Base-by-base conservation (phyloP, 176 grass and related monocot species). In the Alloteropsis semialata region DNA sequence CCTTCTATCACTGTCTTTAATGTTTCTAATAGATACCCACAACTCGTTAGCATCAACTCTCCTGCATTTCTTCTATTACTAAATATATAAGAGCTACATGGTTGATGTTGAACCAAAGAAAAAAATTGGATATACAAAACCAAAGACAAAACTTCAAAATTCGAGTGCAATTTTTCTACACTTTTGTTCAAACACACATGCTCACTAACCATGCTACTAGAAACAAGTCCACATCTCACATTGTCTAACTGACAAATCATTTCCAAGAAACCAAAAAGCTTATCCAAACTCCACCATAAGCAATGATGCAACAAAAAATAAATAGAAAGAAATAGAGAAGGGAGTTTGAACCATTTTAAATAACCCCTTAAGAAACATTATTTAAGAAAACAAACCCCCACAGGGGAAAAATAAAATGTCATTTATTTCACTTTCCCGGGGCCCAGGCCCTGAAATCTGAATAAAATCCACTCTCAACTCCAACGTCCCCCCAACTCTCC, bases 381-480 rank as follows among this genome's bases (percentile, higher is more conserved):
- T 65, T 53, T 16, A 50, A 32, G 1, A 57, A 60, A 37, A 38
- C 51, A 50, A 63, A 82, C 25, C 3, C 7, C 60, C 39, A 30
- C 5, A 13, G 21, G 51, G 55, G 16, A 27, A 69, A 53, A 54
- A 68, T 1, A 77, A 74, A 75, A 66, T 8, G 13, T 0, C 58
- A 81, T 84, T 44, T 65, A 60, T 73, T 60, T 66, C 55, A 55
- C 61, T 89, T 70, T 48, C 77, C 5, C 37, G 24, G 24, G 78
- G 24, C 82, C 36, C 57, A 44, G 5, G 14, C 65, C 65, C 48
- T 68, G 82, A 77, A 69, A 77, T 85, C 42, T 64, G 73, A 89
- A 90, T 90, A 90, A 90, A 90, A 90, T 90, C 88, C 79, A 78
- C 73, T 68, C 83, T 53, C 70, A 67, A 18, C 76, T 72, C 82